phyloP scores from a whole-genome alignment of 23 red algal genomes.

The Gracilaria caudata region DNA sequence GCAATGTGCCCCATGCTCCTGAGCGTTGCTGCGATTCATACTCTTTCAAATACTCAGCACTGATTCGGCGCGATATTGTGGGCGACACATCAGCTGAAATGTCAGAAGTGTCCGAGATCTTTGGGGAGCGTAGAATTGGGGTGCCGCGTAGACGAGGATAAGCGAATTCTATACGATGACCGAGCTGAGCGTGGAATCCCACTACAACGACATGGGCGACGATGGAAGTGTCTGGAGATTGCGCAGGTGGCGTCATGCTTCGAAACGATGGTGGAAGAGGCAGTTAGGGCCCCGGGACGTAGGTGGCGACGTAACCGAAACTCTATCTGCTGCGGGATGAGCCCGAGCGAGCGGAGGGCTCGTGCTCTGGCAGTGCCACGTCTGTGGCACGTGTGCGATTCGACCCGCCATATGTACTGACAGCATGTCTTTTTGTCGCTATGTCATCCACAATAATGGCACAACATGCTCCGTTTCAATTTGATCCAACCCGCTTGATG shows the following conservation, averaged over 20 bases:
- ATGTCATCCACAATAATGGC: neutral
- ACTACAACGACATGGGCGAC: conserved; percentile 91
- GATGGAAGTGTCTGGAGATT: conserved; percentile 46
- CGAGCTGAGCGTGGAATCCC: conserved; percentile 88
- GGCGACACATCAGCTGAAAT: conserved; percentile 54
- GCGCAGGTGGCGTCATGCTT: conserved; percentile 1
- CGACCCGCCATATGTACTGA: neutral
- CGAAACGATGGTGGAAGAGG: neutral
- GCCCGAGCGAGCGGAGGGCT: neutral
- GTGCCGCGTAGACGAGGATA: conserved; percentile 86
- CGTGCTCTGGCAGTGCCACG: neutral
- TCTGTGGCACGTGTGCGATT: neutral
- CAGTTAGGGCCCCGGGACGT: neutral
- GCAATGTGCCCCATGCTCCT: conserved; percentile 64
- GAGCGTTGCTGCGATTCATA: neutral
- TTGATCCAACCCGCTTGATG: neutral
- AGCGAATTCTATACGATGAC: conserved; percentile 86
- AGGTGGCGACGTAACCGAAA: neutral
- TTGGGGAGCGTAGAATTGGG: conserved; percentile 78
- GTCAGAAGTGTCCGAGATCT: conserved; percentile 74
- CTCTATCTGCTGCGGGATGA: neutral
- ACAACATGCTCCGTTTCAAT: neutral
- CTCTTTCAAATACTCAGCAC: neutral
- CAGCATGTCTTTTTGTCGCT: neutral
- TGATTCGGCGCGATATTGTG: conserved; percentile 23